phyloP scores from a whole-genome alignment of 352 stramenopile genomes.

The Elongisporangium senticosum region DNA sequence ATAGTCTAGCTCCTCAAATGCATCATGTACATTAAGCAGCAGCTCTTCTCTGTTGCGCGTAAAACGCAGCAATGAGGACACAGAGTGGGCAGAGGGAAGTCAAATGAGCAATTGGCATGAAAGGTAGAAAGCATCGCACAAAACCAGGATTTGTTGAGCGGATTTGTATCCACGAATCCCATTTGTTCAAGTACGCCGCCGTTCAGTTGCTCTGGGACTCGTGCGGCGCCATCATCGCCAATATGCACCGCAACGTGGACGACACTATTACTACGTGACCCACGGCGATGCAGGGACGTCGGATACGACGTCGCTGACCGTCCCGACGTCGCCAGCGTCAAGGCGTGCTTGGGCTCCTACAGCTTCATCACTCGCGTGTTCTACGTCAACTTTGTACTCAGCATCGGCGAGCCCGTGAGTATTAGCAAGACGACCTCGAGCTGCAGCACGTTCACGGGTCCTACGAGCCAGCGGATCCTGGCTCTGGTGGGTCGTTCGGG shows the following conservation, averaged over 20 bases:
- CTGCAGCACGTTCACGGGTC: slow-evolving; percentile 9
- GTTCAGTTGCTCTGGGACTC: slow-evolving; percentile 16
- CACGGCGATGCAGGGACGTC: slow-evolving; percentile 14
- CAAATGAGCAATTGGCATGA: too few species aligned
- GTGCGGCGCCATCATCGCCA: slow-evolving; percentile 15
- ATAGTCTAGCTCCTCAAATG: too few species aligned
- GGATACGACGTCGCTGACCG: slow-evolving; percentile 8
- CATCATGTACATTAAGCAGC: too few species aligned
- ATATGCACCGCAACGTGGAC: slow-evolving; percentile 15
- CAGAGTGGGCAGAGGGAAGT: too few species aligned
- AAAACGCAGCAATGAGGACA: too few species aligned
- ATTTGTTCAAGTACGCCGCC: slow-evolving; percentile 17
- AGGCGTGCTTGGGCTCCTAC: slow-evolving; percentile 8
- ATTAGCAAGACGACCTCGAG: slow-evolving; percentile 12
- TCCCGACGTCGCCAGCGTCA: slow-evolving; percentile 10
- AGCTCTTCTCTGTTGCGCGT: too few species aligned
- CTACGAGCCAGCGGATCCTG: slow-evolving; percentile 9
- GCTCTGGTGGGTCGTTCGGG: slow-evolving; percentile 11
- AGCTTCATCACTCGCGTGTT: slow-evolving; percentile 9
- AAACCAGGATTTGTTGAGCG: too few species aligned
- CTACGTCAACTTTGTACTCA: slow-evolving; percentile 14
- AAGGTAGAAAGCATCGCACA: too few species aligned
- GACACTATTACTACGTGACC: slow-evolving; percentile 13
- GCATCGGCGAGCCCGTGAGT: slow-evolving; percentile 9
- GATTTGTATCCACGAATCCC: too few species aligned